These are phyloP conservation scores for Xylaria telfairii DNA, from an alignment of 495 filamentous ascomycete genomes.

Conservation along the genomic window DNA sequence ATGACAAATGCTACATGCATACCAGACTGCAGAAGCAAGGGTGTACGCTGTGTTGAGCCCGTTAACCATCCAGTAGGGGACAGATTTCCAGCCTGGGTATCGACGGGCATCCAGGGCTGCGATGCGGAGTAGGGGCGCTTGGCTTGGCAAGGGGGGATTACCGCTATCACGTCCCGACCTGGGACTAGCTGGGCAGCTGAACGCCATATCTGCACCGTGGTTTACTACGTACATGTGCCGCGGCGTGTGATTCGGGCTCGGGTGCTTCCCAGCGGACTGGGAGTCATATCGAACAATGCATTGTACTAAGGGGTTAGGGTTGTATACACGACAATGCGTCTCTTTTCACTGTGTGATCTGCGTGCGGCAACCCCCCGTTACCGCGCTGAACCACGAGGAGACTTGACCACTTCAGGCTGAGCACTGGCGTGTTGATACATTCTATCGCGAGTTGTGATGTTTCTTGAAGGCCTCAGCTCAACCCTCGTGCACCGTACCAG, in stretches of 20 bases:
- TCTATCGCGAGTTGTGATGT: neutral
- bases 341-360: neutral
- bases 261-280: slow-evolving; percentile 25
- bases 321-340: slow-evolving; percentile 4
- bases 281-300: slow-evolving; percentile 18
- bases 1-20: slow-evolving; percentile 31
- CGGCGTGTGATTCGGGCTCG: slow-evolving; percentile 18
- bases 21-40: slow-evolving; percentile 21
- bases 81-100: neutral
- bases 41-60: slow-evolving; percentile 14
- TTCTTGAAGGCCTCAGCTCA: neutral
- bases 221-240: slow-evolving; percentile 23
- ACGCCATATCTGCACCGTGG: slow-evolving; percentile 2
- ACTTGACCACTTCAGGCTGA: neutral
- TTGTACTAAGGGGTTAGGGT: slow-evolving; percentile 18
- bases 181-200: slow-evolving; percentile 25
- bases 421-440: neutral
- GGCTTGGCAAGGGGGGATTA: slow-evolving; percentile 15
- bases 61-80: slow-evolving; percentile 11
- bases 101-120: slow-evolving; percentile 20
- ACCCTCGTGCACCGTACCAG: neutral
- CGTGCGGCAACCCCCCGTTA: neutral
- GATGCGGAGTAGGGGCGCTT: slow-evolving; percentile 23
- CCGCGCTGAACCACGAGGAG: neutral
- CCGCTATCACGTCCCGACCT: slow-evolving; percentile 8